Base-by-base conservation (phyloP, 345 rosid species). In the Salix viminalis region DNA sequence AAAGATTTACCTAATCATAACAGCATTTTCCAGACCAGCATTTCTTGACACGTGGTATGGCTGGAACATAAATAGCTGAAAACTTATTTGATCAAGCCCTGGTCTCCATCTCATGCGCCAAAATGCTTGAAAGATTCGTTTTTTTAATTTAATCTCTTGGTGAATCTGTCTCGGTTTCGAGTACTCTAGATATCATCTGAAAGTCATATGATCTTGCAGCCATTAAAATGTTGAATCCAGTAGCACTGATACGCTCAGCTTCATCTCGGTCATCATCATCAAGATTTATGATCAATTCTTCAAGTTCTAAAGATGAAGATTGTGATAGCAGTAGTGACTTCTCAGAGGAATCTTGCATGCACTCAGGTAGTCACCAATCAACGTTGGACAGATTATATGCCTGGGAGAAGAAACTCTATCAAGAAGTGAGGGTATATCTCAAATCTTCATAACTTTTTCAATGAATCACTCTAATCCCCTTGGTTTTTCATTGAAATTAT, bases 401-500 rank as follows among this genome's bases (percentile, higher is more conserved):
- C 24, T 92, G 98, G 99, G 99, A 91, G 87, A 96, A 96, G 88
- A 96, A 94, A 84, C 99, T 94, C 73, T 96, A 91, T 3, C 90
- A 91, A 54, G 97, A 92, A 90, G 98, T 96, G 81, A 88, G 78
- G 93, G 97, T 96, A 89, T 74, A 73, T 42, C 65, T 71, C 58
- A 64, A 44, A 73, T 65, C 71, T 54, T 75, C 34, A 21, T 66
- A 30, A 37, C 39, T 18, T 30, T 1, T 66, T 66, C 44, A n/a
- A 56, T 56, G 62, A 56, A n/a, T 12, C 26, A 56, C 9, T 56
- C 28, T 56, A 13, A 56, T 3, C 10, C 24, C 11, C 23, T 7
- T 7, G 0, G 60, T 54, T 54, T 54, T 52, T 21, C 26, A 9
- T 1, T n/a, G 62, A 21, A 56, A 8, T 56, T 56, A 52, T 19